Evolutionary conservation across 257 asterid genomes (phyloP), one percentile per base, ranked within the genome.

Genomic region (Handroanthus guayacan): DNA sequence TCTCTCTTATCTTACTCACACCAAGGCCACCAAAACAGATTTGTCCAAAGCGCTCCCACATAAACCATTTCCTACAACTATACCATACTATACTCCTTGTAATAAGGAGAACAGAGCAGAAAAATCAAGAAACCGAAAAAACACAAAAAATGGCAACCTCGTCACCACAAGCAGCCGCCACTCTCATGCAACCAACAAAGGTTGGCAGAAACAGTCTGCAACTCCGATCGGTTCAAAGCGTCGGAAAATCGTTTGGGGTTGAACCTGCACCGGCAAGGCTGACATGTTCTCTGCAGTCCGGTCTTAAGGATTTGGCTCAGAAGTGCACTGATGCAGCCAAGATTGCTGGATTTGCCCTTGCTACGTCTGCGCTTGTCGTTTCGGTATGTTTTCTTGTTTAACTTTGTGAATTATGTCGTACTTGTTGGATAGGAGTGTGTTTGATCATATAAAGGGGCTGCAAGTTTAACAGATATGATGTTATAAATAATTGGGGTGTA

Each of bases 311-410:
- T 18, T 84, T 91, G 71, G 92, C 92, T 47, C 89, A 84, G 37
- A 91, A 82, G 60, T 88, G 87, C 72, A 76, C 87, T 69, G 93
- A 89, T 81, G 95, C 90, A 63, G 95, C 92, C 77, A 91, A 89
- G 84, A 86, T 88, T 69, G 95, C 97, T 72, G 97, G 92, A 13
- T 86, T 91, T 74, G 95, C 95, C 69, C 95, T 91, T 14, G 97
- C 97, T 72, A 87, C 95, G 64, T 91, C 97, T 48, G 97, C 97
- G n/a, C 95, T 91, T n/a, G 84, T 89, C 43, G 91, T 82, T 79
- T 84, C 97, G 82, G 97, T 91, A 87, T 41, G 77, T 45, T 10
- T 0, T 31, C 6, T 61, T 14, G 0, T 31, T 36, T 16, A 31
- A 4, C 36, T 18, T 68, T 18, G 25, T 58, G 2, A 6, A 1